These are phyloP conservation scores for Populus hybrid DNA, from an alignment of 441 rosid species.

Conservation along the genomic window DNA sequence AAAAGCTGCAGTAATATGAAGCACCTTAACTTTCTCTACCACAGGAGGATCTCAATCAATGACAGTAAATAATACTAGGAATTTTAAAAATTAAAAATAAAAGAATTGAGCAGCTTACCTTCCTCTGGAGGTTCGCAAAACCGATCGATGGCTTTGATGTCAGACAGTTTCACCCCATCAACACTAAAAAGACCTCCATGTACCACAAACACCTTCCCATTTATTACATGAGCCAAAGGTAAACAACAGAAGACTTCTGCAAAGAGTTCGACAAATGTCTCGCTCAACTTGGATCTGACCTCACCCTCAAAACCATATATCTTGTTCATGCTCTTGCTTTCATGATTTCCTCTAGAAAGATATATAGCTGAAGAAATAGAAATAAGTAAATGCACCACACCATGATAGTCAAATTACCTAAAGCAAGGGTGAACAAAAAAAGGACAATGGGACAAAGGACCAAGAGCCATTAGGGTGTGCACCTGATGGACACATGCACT, in stretches of 20 bases:
- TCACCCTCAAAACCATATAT: constrained; percentile 99
- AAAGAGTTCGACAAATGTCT: constrained; percentile 92
- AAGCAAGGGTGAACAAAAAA: not conserved
- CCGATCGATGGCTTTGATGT: constrained; percentile 77
- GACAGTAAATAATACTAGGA: not conserved
- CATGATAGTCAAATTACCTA: not conserved
- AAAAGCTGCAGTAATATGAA: not conserved
- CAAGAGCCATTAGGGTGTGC: constrained; percentile 14
- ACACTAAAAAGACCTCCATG: constrained; percentile 98
- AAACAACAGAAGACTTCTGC: constrained; percentile 95
- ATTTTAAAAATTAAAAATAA: not conserved
- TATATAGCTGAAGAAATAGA: constrained; percentile 62
- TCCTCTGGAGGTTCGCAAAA: constrained; percentile 99
- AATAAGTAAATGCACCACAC: not conserved
- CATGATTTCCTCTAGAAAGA: constrained; percentile 96
- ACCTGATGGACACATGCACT: constrained; percentile 96
- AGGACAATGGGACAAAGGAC: constrained; percentile 1
- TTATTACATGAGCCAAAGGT: constrained; percentile 90
- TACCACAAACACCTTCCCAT: constrained; percentile 75
- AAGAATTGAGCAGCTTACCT: constrained; percentile 43
- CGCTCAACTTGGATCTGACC: constrained; percentile 90
- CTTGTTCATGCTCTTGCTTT: constrained; percentile 99
- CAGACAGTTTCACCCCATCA: constrained; percentile 92
- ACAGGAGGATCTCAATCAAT: not conserved
- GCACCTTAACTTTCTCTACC: not conserved